Conservation (phyloP, 495 filamentous ascomycete genomes). For the Penicillium cataractarum region DNA sequence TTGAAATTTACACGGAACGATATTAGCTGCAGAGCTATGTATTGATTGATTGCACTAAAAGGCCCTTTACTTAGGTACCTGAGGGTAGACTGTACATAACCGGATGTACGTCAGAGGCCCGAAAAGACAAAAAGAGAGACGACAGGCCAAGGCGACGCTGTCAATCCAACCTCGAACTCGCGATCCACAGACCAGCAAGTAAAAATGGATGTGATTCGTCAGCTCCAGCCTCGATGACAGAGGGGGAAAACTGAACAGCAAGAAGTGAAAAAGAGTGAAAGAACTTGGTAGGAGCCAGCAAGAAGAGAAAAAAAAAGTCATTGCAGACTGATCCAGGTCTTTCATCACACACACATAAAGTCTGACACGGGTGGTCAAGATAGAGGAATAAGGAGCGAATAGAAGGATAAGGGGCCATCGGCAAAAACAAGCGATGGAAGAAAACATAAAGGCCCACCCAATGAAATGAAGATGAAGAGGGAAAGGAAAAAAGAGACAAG, state of each 20-base stretch:
- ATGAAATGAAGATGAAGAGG: conserved; percentile 10
- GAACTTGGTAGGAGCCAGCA: conserved; percentile 9
- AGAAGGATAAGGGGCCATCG: conserved; percentile 6
- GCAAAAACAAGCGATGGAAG: background rate
- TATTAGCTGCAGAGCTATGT: conserved; percentile 16
- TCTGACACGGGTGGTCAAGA: conserved; percentile 16
- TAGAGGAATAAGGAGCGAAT: conserved; percentile 26
- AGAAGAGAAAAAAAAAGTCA: conserved; percentile 22
- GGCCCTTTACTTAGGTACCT: conserved; percentile 3
- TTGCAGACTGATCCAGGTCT: conserved; percentile 31
- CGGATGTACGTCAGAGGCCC: conserved; percentile 27
- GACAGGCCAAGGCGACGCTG: conserved; percentile 1
- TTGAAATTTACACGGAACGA: background rate
- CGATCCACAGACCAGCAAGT: conserved; percentile 8
- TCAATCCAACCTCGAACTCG: conserved; percentile 10
- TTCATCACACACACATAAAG: conserved; percentile 27
- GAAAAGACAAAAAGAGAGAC: conserved; percentile 11
- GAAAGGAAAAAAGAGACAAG: conserved; percentile 4
- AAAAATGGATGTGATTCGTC: conserved; percentile 1
- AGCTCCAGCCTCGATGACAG: conserved; percentile 1
- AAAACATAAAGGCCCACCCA: conserved; percentile 11
- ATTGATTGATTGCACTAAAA: conserved; percentile 21
- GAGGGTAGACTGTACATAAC: conserved; percentile 26
- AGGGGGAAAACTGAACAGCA: background rate
- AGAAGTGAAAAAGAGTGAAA: background rate